These are phyloP conservation scores for Aspergillus melleus DNA, from an alignment of 2,329 filamentous ascomycete species.

Conservation along the genomic window DNA sequence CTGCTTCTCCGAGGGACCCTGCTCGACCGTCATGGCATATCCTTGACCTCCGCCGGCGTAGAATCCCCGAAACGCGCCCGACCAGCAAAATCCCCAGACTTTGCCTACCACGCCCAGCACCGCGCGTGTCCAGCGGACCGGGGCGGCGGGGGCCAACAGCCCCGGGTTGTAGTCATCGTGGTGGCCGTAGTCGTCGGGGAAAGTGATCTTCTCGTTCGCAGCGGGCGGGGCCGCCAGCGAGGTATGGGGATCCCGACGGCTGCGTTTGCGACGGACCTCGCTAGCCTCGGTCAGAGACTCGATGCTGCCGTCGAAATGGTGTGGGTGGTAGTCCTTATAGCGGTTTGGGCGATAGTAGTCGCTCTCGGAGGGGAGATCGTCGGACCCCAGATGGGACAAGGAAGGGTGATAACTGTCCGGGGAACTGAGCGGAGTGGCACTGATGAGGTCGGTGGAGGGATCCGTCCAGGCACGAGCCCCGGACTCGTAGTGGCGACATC, in stretches of 20 bases:
- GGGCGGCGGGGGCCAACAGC: conserved; percentile 5
- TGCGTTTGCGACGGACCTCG: conserved; percentile 33
- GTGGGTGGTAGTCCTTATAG: conserved; percentile 33
- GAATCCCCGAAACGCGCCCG: conserved; percentile 74
- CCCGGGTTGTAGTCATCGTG: neutral
- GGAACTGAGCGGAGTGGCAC: conserved; percentile 40
- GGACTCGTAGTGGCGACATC: conserved; percentile 8
- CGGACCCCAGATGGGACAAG: neutral
- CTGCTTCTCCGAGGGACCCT: conserved; percentile 20
- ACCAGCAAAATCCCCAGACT: conserved; percentile 80
- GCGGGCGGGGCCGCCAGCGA: conserved; percentile 23
- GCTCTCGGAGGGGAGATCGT: conserved; percentile 4
- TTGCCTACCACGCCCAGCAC: conserved; percentile 57
- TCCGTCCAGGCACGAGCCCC: conserved; percentile 26
- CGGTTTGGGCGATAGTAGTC: conserved; percentile 45
- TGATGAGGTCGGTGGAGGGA: conserved; percentile 26
- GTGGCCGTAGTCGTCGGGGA: conserved; percentile 6
- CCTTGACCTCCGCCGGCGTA: conserved; percentile 78
- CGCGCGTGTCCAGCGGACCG: conserved; percentile 41
- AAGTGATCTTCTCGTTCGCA: conserved; percentile 14
- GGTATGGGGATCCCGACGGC: conserved; percentile 29
- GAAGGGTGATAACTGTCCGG: conserved; percentile 20
- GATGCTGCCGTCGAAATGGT: conserved; percentile 28
- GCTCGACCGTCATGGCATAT: conserved; percentile 57
- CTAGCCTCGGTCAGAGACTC: conserved; percentile 23